Evolutionary conservation across 148 eudicot genomes (phyloP), one percentile per base, ranked within the genome.

Genomic region (Vaccinium macrocarpon): DNA sequence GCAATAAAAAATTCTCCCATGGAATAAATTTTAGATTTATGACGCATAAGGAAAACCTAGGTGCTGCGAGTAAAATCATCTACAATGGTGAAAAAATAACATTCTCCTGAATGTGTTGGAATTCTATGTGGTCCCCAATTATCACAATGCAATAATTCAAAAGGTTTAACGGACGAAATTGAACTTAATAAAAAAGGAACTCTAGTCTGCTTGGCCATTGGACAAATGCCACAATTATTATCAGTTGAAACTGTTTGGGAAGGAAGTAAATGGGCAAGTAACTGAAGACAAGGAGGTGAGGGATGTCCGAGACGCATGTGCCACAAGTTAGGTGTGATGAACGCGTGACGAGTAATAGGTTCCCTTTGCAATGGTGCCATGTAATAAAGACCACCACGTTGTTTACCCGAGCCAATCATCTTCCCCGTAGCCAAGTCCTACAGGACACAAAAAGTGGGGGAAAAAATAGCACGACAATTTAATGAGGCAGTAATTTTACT

Each of bases 391-490:
- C 50, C 50, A 48, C 50, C 50, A 48, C 50, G 50, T 48, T 48
- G 50, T 48, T 48, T 48, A 48, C 50, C 50, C 50, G 50, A 48
- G 50, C 50, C 50, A 48, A 48, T 48, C 50, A 48, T 48, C 50
- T 48, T 48, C 50, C 50, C 50, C 50, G 50, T 48, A 48, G 50
- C 50, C 50, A 48, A 48, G 50, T 48, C 50, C 50, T 48, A 6
- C 50, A 48, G 50, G 50, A 48, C 50, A 48, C 50, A 48, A 48
- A 48, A 48, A n/a, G 16, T n/a, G 6, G 81, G 61, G 19, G 2
- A 78, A 51, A 78, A 52, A 78, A 48, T 78, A 1, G 38, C 81
- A 78, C 81, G 51, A 50, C 79, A 76, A 0, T 78, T 78, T 5
- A 78, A 25, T 19, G 15, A 48, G 50, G 50, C 50, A 5, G 50